Conservation (phyloP, 305 asterid genomes). For the Solanum hybrid region DNA sequence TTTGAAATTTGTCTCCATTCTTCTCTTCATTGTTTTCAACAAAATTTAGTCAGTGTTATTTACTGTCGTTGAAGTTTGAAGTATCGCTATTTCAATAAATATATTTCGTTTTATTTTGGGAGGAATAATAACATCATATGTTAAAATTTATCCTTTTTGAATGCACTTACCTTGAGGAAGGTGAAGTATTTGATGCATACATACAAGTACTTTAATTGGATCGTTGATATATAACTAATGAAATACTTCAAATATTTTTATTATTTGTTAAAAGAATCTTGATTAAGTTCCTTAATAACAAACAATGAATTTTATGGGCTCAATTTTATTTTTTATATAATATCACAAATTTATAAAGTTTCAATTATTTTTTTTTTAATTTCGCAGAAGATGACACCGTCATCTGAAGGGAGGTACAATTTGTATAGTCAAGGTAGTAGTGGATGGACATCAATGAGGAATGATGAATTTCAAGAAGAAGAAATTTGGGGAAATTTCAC, state of each 20-base stretch:
- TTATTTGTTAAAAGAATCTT: too few relatives aligned
- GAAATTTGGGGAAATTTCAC: constrained; percentile 35
- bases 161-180: not conserved
- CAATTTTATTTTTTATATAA: not conserved
- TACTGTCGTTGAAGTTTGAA: too few relatives aligned
- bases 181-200: not conserved
- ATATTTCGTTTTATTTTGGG: too few relatives aligned
- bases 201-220: too few relatives aligned
- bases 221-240: too few relatives aligned
- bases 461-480: constrained; percentile 53
- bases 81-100: too few relatives aligned
- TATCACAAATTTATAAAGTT: not conserved
- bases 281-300: not conserved
- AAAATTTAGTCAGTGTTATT: too few relatives aligned
- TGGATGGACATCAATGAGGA: constrained; percentile 39
- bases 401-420: constrained; percentile 15
- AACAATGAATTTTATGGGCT: not conserved
- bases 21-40: too few relatives aligned
- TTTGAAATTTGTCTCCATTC: too few relatives aligned
- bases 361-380: not conserved
- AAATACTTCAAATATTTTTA: too few relatives aligned
- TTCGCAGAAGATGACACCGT: constrained; percentile 17
- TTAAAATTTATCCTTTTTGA: too few relatives aligned
- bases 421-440: constrained; percentile 40
- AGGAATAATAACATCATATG: not conserved